Evolutionary conservation across 495 filamentous ascomycete species (phyloP).

Genomic region (Chaetomium cochliodes): DNA sequence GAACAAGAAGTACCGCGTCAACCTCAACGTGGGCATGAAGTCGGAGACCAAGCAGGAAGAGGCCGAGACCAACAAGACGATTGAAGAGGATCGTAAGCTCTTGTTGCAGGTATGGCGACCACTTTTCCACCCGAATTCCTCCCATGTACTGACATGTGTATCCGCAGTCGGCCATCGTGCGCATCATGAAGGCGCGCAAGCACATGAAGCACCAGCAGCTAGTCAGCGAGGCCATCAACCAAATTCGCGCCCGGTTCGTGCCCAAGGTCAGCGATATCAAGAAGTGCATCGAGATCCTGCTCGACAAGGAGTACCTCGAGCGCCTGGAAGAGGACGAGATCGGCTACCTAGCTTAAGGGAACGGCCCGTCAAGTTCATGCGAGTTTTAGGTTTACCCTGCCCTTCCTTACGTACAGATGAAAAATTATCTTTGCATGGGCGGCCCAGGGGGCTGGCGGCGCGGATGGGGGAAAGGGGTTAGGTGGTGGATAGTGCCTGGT

Average conservation of each 20-base stretch:
- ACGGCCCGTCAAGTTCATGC: background rate
- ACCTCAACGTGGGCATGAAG: conserved; percentile 92
- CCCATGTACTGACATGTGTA: background rate
- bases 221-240: conserved; percentile 89
- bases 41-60: conserved; percentile 92
- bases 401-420: background rate
- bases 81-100: conserved; percentile 95
- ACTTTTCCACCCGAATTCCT: background rate
- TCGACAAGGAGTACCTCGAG: conserved; percentile 99
- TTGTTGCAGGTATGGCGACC: conserved; percentile 78
- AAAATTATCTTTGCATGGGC: background rate
- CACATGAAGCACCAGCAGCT: conserved; percentile 95
- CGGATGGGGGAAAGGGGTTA: background rate
- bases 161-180: conserved; percentile 87
- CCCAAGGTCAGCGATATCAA: conserved; percentile 96
- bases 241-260: conserved; percentile 91
- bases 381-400: background rate
- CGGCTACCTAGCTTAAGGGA: conserved; percentile 74
- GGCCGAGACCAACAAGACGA: conserved; percentile 98
- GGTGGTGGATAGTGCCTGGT: background rate
- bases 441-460: background rate
- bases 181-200: conserved; percentile 99
- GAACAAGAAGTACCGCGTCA: conserved; percentile 95
- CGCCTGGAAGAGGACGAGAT: conserved; percentile 90
- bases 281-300: conserved; percentile 97